Percentiles rank a stretch among this genome's conserved stretches.
Evolutionary conservation across 352 stramenopile genomes (phyloP).

Genomic region (Pythium brassicae): DNA sequence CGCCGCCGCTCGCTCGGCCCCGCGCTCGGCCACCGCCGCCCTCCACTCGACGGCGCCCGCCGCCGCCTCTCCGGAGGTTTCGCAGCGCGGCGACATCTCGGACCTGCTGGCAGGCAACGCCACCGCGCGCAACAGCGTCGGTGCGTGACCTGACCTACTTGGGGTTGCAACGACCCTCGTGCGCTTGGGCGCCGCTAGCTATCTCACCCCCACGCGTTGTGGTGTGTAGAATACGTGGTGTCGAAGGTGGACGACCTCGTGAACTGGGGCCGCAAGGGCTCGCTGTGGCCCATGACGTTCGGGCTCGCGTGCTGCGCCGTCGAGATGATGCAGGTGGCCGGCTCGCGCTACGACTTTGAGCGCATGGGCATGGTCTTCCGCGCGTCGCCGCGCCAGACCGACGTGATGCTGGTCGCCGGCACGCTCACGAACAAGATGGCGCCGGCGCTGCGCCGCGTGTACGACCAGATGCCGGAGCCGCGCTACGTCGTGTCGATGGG

Average conservation of each 20-base stretch:
- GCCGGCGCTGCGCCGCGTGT: slow-evolving; percentile 94
- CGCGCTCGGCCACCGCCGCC: slow-evolving; percentile 4
- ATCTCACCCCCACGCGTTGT: too few relatives aligned
- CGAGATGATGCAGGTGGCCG: slow-evolving; percentile 97
- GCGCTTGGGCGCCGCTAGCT: slow-evolving; percentile 97
- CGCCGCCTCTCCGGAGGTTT: slow-evolving; percentile 20
- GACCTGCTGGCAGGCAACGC: slow-evolving; percentile 66
- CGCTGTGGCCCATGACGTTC: slow-evolving; percentile 99
- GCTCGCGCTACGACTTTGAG: slow-evolving; percentile 96
- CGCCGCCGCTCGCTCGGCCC: slow-evolving; percentile 11
- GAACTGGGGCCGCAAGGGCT: slow-evolving; percentile 97
- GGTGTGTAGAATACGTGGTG: slow-evolving; percentile 98
- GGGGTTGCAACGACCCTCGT: too few relatives aligned
- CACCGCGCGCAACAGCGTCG: slow-evolving; percentile 71
- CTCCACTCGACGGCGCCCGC: slow-evolving; percentile 24
- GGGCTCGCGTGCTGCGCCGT: slow-evolving; percentile 99
- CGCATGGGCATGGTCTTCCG: slow-evolving; percentile 98
- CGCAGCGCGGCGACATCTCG: slow-evolving; percentile 59
- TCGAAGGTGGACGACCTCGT: slow-evolving; percentile 97
- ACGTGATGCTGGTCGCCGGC: slow-evolving; percentile 99
- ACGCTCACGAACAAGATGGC: slow-evolving; percentile 99
- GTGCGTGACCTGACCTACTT: too few relatives aligned
- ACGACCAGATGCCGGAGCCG: slow-evolving; percentile 99
- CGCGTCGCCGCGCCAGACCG: slow-evolving; percentile 91
- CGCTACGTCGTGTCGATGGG: slow-evolving; percentile 99